Evolutionary conservation across 306 rosid genomes (phyloP).

Genomic region (Rosa persica): DNA sequence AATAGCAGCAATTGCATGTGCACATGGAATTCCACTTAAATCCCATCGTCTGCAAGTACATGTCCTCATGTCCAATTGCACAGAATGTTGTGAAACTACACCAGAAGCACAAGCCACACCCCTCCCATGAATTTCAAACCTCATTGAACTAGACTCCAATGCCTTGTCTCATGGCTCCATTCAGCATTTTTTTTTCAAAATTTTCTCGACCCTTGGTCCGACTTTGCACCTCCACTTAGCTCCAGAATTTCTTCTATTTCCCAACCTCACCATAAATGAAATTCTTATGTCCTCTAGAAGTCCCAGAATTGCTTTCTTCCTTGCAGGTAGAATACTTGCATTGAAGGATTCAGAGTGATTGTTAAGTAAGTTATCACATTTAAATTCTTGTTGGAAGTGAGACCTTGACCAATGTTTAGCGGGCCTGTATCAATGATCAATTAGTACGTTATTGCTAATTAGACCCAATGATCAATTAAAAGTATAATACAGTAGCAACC

Average conservation of each 20-base stretch:
- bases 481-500: no score
- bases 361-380: neutral
- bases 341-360: neutral
- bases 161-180: neutral
- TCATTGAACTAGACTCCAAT: neutral
- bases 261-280: neutral
- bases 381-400: neutral
- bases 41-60: neutral
- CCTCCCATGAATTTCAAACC: neutral
- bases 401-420: neutral
- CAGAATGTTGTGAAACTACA: neutral
- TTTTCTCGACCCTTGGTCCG: neutral
- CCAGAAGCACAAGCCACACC: neutral
- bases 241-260: neutral
- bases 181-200: neutral
- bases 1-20: neutral
- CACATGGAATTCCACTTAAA: neutral
- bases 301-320: neutral
- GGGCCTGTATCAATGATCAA: neutral
- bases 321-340: neutral
- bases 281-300: neutral
- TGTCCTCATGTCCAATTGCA: neutral
- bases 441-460: no score
- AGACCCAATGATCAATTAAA: no score
- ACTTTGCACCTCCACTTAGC: neutral